Evolutionary conservation across 1,139 yeast species (phyloP).

Genomic region (Candida smagusa): DNA sequence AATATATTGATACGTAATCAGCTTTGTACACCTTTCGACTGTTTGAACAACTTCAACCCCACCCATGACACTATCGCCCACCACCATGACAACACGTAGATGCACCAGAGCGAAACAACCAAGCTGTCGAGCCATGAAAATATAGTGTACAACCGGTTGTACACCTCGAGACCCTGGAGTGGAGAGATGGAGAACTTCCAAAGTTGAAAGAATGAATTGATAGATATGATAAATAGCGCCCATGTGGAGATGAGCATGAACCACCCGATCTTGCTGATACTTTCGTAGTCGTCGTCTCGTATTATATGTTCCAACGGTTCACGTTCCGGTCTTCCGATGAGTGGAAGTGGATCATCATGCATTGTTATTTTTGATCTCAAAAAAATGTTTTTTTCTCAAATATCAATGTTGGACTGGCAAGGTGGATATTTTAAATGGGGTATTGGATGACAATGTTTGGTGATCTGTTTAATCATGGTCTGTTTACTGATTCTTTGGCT

Average conservation of each 20-base stretch:
- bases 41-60: conserved; percentile 73
- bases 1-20: neutral
- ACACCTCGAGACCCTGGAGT: conserved; percentile 14
- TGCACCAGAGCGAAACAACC: conserved; percentile 49
- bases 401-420: no score
- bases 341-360: conserved; percentile 13
- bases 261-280: conserved; percentile 31
- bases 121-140: conserved; percentile 40
- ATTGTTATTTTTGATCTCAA: no score
- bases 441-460: no score
- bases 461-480: no score
- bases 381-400: no score
- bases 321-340: conserved; percentile 12
- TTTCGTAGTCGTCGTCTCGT: conserved; percentile 9
- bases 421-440: no score
- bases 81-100: conserved; percentile 66
- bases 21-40: conserved; percentile 55
- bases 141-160: conserved; percentile 12
- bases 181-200: conserved; percentile 45
- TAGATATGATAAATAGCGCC: conserved; percentile 38
- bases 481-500: no score
- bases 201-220: conserved; percentile 40
- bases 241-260: conserved; percentile 35
- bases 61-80: conserved; percentile 78
- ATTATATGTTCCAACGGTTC: conserved; percentile 8